Evolutionary conservation across 2,329 filamentous ascomycete species (phyloP), one percentile per base, ranked within the genome.

Genomic region (Cercospora sojina): DNA sequence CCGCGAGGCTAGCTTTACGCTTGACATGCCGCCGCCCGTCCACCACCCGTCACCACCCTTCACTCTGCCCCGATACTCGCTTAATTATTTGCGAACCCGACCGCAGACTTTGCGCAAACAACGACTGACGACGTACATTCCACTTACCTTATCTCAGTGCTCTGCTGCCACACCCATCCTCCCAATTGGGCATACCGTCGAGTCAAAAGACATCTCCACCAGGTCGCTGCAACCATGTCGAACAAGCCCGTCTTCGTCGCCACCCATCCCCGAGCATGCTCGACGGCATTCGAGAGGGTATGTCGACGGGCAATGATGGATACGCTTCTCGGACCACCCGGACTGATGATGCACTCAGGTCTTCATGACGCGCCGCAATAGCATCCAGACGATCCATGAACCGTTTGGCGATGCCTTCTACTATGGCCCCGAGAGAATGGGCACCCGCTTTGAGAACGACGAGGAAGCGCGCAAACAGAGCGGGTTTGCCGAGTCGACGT

Each of bases 401-500:
- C 95, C 95, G 5, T 98, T 98, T 80, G 94, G 94, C 62, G 95
- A 98, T 80, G 91, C 93, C 68, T 98, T 94, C 78, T 98, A 98
- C 82, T 98, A 90, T 77, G 94, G 95, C 61, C 93, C 94, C 6
- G 95, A 99, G 81, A 87, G 92, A 73, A 85, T 98, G 73, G 89
- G 91, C 75, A 82, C 86, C 61, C 88, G 95, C 74, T 99, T 92
- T 77, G 89, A 89, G 75, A 78, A 90, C 53, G 91, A 97, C 71
- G 83, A 85, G 74, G 77, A 82, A 67, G 79, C 78, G 56, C 78
- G 82, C 66, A 70, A 77, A 53, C 77, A 85, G 73, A 90, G 87
- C 71, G 91, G 91, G 62, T 92, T 91, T 74, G 80, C 83, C 51
- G 78, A 89, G 59, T 88, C 86, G 71, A 95, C 91, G 1, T 96